Percentiles rank a stretch among this genome's conserved stretches.
Evolutionary conservation across 192 early-diverging fungal genomes (phyloP).

Genomic region (Coemansia sp.): DNA sequence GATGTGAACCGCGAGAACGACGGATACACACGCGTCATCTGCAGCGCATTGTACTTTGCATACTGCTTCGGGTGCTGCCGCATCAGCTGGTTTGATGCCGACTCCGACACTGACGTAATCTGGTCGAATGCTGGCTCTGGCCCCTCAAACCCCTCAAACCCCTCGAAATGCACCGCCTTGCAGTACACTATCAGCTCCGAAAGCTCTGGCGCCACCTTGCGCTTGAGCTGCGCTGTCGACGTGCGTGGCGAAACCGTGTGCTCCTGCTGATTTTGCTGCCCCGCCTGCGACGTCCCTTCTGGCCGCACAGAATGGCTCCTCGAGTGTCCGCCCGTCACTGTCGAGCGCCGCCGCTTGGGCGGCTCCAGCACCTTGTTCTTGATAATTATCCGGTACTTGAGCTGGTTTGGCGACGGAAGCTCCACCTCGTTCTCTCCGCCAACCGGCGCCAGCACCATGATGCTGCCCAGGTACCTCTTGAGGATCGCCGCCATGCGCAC

Average conservation of each 20-base stretch:
- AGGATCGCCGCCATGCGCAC: constrained; percentile 72
- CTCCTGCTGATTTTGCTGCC: constrained; percentile 7
- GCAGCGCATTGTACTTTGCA: constrained; percentile 58
- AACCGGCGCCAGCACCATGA: constrained; percentile 57
- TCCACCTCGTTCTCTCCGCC: constrained; percentile 22
- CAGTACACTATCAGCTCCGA: constrained; percentile 65
- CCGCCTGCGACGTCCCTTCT: neutral
- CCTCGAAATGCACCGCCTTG: constrained; percentile 62
- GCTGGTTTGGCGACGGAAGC: constrained; percentile 71
- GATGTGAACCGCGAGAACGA: constrained; percentile 73
- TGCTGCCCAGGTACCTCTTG: constrained; percentile 64
- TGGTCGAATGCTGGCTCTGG: constrained; percentile 58
- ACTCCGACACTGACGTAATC: constrained; percentile 77
- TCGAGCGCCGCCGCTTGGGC: constrained; percentile 12
- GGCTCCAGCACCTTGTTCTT: constrained; percentile 62
- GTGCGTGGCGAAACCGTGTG: constrained; percentile 27
- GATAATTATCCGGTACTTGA: constrained; percentile 71
- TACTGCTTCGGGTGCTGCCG: constrained; percentile 58
- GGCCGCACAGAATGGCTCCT: constrained; percentile 8
- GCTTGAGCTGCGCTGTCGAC: constrained; percentile 33
- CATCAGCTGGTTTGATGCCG: constrained; percentile 56
- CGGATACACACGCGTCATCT: constrained; percentile 82
- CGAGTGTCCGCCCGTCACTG: constrained; percentile 8
- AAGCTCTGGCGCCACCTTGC: constrained; percentile 59
- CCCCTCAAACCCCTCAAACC: constrained; percentile 51